phyloP scores from a whole-genome alignment of 73 alveolate species.

The Paramecium primaurelia region DNA sequence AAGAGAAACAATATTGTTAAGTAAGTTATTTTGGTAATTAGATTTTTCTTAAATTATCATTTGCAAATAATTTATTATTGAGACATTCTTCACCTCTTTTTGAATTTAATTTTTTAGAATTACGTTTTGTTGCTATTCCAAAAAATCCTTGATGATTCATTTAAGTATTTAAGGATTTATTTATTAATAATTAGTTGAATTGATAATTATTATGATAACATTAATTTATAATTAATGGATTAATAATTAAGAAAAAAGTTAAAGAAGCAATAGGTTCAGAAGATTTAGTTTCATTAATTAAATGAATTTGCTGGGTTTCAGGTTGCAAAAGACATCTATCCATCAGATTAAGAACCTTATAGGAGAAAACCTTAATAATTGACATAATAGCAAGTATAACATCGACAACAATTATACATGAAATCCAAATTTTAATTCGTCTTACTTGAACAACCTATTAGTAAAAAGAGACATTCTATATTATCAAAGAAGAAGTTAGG shows the following conservation, averaged over 20 bases:
- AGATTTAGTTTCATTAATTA: not conserved
- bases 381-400: not conserved
- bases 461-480: not conserved
- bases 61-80: not conserved
- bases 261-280: not conserved
- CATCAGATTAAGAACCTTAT: not conserved
- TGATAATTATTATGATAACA: not conserved
- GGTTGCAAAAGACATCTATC: not conserved
- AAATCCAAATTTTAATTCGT: constrained; percentile 24
- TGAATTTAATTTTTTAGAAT: not conserved
- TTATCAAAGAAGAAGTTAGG: constrained; percentile 1
- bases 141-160: not conserved
- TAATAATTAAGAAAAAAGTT: not conserved
- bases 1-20: not conserved
- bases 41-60: not conserved
- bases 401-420: not conserved
- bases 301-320: not conserved
- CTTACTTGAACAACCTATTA: not conserved
- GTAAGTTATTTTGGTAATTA: not conserved
- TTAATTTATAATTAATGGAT: not conserved
- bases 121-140: not conserved
- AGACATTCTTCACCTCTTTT: not conserved
- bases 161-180: not conserved
- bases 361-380: not conserved
- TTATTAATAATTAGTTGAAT: not conserved